A percentile compares a stretch with the other conserved stretches of the same genome.
Conservation (phyloP, 2,329 filamentous ascomycete species). For the Monosporascus sp. region DNA sequence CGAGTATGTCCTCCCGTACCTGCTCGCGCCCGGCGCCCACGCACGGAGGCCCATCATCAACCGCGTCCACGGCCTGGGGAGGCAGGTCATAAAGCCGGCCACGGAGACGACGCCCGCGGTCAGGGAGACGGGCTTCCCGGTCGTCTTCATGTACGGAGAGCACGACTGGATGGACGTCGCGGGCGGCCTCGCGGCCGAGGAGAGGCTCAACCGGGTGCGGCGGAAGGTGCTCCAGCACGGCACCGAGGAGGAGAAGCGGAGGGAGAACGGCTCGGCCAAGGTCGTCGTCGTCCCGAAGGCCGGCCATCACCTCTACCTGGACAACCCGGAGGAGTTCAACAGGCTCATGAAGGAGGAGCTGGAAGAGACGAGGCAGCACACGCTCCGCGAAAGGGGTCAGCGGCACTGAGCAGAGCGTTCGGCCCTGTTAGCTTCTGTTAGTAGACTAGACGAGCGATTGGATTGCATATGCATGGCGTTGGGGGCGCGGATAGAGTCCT, state of each 20-base stretch:
- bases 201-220: slow-evolving; percentile 69
- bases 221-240: slow-evolving; percentile 54
- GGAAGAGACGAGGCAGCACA: slow-evolving; percentile 39
- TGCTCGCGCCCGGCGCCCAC: slow-evolving; percentile 89
- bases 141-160: slow-evolving; percentile 95
- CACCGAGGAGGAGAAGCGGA: slow-evolving; percentile 60
- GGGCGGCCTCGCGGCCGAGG: slow-evolving; percentile 73
- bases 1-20: slow-evolving; percentile 88
- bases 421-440: no score
- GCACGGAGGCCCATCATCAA: slow-evolving; percentile 83
- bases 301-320: slow-evolving; percentile 56
- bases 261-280: slow-evolving; percentile 75
- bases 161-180: slow-evolving; percentile 98
- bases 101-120: slow-evolving; percentile 25
- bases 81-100: slow-evolving; percentile 51
- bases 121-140: slow-evolving; percentile 64
- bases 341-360: slow-evolving; percentile 47
- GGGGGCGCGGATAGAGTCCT: no score
- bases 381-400: slow-evolving; percentile 12
- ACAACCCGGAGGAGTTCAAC: slow-evolving; percentile 56
- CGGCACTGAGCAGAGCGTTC: no score
- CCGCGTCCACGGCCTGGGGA: slow-evolving; percentile 78
- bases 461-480: no score
- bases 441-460: no score
- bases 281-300: slow-evolving; percentile 68